Evolutionary conservation across 768 basidiomycete species (phyloP).

Genomic region (Galerina marginata): DNA sequence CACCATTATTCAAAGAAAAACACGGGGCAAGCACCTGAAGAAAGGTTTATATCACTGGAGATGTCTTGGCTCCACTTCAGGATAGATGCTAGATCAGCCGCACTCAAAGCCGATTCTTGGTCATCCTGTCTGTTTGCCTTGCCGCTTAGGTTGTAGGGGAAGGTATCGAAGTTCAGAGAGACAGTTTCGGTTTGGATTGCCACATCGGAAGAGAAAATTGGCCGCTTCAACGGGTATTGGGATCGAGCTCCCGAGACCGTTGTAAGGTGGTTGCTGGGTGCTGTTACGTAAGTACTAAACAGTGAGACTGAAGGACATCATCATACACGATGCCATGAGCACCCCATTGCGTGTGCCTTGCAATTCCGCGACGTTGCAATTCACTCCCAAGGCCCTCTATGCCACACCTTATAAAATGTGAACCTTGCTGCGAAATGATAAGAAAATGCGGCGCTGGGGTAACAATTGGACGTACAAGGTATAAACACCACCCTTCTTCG

Average conservation of each 20-base stretch:
- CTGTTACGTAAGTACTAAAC: constrained; percentile 1
- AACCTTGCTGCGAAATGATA: constrained; percentile 58
- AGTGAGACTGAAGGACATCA: not conserved
- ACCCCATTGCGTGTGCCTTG: constrained; percentile 73
- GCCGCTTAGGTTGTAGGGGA: constrained; percentile 30
- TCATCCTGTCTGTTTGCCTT: constrained; percentile 49
- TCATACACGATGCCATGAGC: constrained; percentile 74
- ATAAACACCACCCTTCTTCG: constrained; percentile 75
- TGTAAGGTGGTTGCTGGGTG: constrained; percentile 54
- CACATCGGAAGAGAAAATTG: constrained; percentile 62
- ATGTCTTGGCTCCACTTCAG: constrained; percentile 79
- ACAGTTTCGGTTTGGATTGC: constrained; percentile 67
- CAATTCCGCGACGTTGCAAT: constrained; percentile 68
- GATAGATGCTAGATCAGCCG: constrained; percentile 69
- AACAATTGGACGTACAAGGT: constrained; percentile 46
- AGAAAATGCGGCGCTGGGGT: not conserved
- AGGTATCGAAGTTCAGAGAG: constrained; percentile 29
- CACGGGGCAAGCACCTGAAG: constrained; percentile 48
- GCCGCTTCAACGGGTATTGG: constrained; percentile 54
- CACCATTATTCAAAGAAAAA: not conserved
- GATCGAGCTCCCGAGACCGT: constrained; percentile 49
- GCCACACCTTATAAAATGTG: constrained; percentile 67
- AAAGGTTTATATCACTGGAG: constrained; percentile 72
- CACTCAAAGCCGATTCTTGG: constrained; percentile 61
- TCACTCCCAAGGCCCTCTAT: constrained; percentile 72